phyloP scores from a whole-genome alignment of 202 grass and related monocot species.

The Panicum virgatum region DNA sequence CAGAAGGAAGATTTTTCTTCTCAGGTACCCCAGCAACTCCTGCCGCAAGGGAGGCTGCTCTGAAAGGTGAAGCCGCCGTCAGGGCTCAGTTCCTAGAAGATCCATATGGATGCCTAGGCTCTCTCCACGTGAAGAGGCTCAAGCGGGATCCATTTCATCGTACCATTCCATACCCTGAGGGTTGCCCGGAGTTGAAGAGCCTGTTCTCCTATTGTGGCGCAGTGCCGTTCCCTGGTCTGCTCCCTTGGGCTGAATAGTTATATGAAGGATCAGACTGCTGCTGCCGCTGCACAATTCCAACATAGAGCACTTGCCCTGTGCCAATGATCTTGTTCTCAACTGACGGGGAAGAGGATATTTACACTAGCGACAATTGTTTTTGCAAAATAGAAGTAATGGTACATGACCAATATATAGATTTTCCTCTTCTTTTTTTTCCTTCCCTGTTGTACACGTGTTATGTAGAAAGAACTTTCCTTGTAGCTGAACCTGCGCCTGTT shows the following conservation, averaged over 20 bases:
- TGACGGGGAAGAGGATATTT: background rate
- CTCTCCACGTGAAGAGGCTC: conserved; percentile 72
- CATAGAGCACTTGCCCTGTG: background rate
- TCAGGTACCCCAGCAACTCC: conserved; percentile 63
- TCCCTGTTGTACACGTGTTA: background rate
- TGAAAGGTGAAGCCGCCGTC: conserved; percentile 76
- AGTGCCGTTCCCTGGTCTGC: conserved; percentile 33
- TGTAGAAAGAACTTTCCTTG: background rate
- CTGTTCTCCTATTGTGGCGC: conserved; percentile 30
- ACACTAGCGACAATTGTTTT: background rate
- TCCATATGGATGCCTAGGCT: conserved; percentile 82
- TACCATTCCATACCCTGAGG: conserved; percentile 63
- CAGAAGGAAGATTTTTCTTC: conserved; percentile 83
- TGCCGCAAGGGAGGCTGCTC: conserved; percentile 55
- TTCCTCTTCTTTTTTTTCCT: background rate
- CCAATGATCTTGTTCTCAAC: background rate
- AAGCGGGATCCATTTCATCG: conserved; percentile 95
- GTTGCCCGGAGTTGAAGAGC: background rate
- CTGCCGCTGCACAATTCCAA: background rate
- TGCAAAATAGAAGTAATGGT: background rate
- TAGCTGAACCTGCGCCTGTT: background rate
- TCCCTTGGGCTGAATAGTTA: conserved; percentile 38
- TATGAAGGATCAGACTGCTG: background rate
- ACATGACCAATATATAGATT: background rate
- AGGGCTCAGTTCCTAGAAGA: conserved; percentile 86